Evolutionary conservation across 257 asterid species (phyloP), one percentile per base, ranked within the genome.

Genomic region (Przewalskia tangutica): DNA sequence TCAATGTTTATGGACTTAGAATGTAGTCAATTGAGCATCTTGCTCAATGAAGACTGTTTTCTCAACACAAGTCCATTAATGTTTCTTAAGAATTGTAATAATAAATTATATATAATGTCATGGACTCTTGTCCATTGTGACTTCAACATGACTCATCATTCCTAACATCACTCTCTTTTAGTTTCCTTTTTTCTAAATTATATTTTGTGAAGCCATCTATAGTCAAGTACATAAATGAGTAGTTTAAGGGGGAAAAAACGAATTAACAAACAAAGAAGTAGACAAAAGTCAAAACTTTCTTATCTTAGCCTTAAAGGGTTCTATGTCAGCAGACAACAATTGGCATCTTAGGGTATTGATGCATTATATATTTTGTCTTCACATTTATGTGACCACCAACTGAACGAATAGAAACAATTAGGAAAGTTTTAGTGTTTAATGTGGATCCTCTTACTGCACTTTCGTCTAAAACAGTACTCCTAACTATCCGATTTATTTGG

Each of bases 151-250:
- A 38, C 42, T 38, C 42, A 38, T 38, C 42, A 5, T 38, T 38
- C 42, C 42, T 38, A 38, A 38, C 42, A 38, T 38, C 42, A 38
- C 92, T 93, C 40, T 38, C 42, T 6, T 38, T 38, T 38, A 89
- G 93, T 83, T 93, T 93, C n/a, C 93, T 91, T 84, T 85, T 93
- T 3, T 23, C 42, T 17, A 7, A 70, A 4, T 17, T 46, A 2
- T 18, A 8, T 27, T 7, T 8, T 46, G 9, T 46, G 11, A 46
- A 46, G 3, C 11, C 9, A 46, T 46, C 12, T 46, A 46, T 44
- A 44, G 48, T 44, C 4, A 58, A 17, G 27, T 7, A n/a, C n/a
- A n/a, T n/a, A n/a, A n/a, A n/a, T n/a, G n/a, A n/a, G 32, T 58
- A 58, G 32, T 58, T 58, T 2, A 17, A 58, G 18, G 9, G 1